A percentile compares a stretch with the other conserved stretches of the same genome.
Evolutionary conservation across 768 basidiomycete genomes (phyloP).

Genomic region (Mycena galopus): DNA sequence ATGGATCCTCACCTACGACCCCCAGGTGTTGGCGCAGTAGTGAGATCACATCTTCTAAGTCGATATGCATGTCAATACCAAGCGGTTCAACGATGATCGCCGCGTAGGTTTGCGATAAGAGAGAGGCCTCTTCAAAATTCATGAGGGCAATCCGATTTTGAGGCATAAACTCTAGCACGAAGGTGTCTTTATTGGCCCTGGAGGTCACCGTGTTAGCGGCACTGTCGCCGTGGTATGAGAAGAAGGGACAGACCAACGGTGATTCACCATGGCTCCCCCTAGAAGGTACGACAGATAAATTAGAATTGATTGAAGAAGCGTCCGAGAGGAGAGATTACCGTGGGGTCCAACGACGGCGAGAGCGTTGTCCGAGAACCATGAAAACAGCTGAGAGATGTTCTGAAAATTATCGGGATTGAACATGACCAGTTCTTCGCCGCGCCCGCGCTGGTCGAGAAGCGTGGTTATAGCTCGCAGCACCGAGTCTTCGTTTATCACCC

Average conservation of each 20-base stretch:
- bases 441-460: conserved; percentile 19
- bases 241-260: conserved; percentile 26
- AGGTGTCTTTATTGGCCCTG: conserved; percentile 24
- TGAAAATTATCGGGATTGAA: conserved; percentile 19
- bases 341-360: conserved; percentile 28
- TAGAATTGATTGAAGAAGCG: background rate
- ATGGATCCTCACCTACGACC: conserved; percentile 11
- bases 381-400: conserved; percentile 16
- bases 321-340: background rate
- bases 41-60: conserved; percentile 21
- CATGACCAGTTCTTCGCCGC: conserved; percentile 34
- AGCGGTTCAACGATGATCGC: conserved; percentile 27
- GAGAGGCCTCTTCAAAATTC: conserved; percentile 32
- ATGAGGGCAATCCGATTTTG: conserved; percentile 25
- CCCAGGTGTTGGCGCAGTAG: conserved; percentile 25
- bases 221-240: background rate
- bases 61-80: conserved; percentile 24
- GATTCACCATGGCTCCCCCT: conserved; percentile 35
- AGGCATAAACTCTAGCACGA: conserved; percentile 32
- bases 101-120: conserved; percentile 32
- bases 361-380: conserved; percentile 26
- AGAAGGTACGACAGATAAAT: background rate
- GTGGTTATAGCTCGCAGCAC: conserved; percentile 14
- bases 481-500: conserved; percentile 24
- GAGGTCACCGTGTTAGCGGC: background rate